A percentile compares a stretch with the other conserved stretches of the same genome.
phyloP scores from a whole-genome alignment of 371 early-diverging fungal species.

The Parasitella parasitica region DNA sequence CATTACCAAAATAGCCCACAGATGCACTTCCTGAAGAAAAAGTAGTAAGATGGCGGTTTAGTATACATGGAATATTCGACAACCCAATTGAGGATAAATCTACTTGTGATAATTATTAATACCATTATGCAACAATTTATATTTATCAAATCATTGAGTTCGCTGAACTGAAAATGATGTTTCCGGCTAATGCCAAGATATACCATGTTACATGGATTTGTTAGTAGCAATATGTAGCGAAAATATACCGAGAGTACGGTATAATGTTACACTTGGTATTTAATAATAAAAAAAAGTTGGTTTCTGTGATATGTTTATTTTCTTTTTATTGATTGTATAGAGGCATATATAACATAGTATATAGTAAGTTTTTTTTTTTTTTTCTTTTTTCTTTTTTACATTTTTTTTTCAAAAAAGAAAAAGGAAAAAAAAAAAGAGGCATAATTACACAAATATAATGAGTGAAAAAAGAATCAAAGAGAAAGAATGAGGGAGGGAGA shows the following conservation, averaged over 20 bases:
- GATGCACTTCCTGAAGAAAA: too few relatives aligned
- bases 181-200: neutral
- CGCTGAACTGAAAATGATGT: too few relatives aligned
- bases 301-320: neutral
- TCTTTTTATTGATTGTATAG: neutral
- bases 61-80: too few relatives aligned
- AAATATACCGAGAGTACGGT: neutral
- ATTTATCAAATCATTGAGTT: too few relatives aligned
- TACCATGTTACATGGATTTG: neutral
- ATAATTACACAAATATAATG: neutral
- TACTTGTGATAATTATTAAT: too few relatives aligned
- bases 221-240: too few relatives aligned
- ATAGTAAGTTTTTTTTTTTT: neutral
- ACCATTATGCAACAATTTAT: too few relatives aligned
- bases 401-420: slow-evolving; percentile 1
- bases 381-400: neutral
- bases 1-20: too few relatives aligned
- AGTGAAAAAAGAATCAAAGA: neutral
- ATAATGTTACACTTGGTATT: neutral
- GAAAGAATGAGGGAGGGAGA: neutral
- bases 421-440: neutral
- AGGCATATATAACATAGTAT: neutral
- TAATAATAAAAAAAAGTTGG: neutral
- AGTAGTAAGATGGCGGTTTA: too few relatives aligned
- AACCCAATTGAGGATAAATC: too few relatives aligned